Base-by-base conservation (phyloP, 1,139 yeast genomes). In the Saccharomyces uvarum region DNA sequence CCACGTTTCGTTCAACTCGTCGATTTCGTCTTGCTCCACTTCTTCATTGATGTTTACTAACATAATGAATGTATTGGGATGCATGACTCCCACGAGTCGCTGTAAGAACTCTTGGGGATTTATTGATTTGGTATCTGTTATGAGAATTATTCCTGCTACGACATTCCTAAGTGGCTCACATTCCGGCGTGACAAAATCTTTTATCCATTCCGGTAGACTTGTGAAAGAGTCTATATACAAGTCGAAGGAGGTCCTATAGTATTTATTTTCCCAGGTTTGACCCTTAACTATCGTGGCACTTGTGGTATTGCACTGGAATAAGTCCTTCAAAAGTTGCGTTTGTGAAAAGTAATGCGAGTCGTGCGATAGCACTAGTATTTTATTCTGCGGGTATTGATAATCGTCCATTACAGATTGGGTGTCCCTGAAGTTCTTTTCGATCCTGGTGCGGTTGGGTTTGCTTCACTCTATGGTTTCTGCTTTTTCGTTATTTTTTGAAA, bases 151-250 rank as follows among this genome's bases (percentile, higher is more conserved):
- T 0, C 72, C 72, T 9, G 68, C 67, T 7, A 71, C 24, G 8
- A 59, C 70, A 2, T 61, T 64, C 44, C 70, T 55, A 28, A 67
- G 59, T 16, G 63, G 69, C 2, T 56, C 54, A 48, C 60, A 68
- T 19, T 67, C 71, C 1, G 56, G 57, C 6, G 54, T 41, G 1
- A 24, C 14, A 48, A 69, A 61, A 14, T 68, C 71, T 0, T 44
- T 31, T 2, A 61, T 21, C 74, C 74, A 71, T 9, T 55, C 56
- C 1, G 54, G 52, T 19, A 70, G 47, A 16, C 52, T 54, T 7
- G 59, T 63, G 42, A 54, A 60, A 5, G 59, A 62, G 53, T 70
- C 74, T n/a, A 71, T 56, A 60, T 71, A 71, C 2, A 69, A 54
- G 47, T 70, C 73, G 24, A 61, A 59, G 0, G 42, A 33, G 0